Evolutionary conservation across 2,329 filamentous ascomycete genomes (phyloP).

Genomic region (Colletotrichum magnum): DNA sequence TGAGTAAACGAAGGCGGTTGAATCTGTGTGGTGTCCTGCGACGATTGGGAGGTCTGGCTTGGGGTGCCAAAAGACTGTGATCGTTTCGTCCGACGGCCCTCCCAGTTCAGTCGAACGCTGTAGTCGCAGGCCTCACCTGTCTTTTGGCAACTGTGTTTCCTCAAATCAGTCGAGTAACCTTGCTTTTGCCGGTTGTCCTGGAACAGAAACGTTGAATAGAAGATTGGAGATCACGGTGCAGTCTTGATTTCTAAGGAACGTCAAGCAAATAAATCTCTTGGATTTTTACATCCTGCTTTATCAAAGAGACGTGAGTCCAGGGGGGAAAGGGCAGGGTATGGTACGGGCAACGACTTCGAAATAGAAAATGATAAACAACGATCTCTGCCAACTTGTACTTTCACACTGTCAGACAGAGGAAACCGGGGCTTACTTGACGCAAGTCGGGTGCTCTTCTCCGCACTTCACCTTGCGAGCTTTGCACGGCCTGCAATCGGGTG

Average conservation of each 20-base stretch:
- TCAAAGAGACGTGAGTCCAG: no score
- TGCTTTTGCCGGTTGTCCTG: not conserved
- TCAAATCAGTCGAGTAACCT: not conserved
- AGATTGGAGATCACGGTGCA: no score
- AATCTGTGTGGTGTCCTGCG: slow-evolving; percentile 47
- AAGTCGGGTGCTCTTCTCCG: slow-evolving; percentile 82
- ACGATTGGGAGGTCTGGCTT: slow-evolving; percentile 43
- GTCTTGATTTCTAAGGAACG: no score
- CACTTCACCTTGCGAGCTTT: slow-evolving; percentile 83
- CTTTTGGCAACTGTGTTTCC: slow-evolving; percentile 69
- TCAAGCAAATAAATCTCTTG: no score
- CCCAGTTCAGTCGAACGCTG: slow-evolving; percentile 86
- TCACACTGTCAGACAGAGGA: slow-evolving; percentile 7
- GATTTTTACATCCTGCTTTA: no score
- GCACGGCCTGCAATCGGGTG: slow-evolving; percentile 75
- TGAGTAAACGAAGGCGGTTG: slow-evolving; percentile 55
- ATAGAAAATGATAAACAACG: no score
- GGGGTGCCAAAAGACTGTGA: slow-evolving; percentile 54
- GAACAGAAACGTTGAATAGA: no score
- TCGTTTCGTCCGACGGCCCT: slow-evolving; percentile 76
- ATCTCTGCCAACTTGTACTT: not conserved
- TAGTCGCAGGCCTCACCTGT: slow-evolving; percentile 84
- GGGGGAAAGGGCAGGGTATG: no score
- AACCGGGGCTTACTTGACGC: slow-evolving; percentile 68
- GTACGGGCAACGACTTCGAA: no score